These are phyloP conservation scores for Aspergillus ochraceoroseus DNA, from an alignment of 2,329 filamentous ascomycete genomes.

Conservation along the genomic window DNA sequence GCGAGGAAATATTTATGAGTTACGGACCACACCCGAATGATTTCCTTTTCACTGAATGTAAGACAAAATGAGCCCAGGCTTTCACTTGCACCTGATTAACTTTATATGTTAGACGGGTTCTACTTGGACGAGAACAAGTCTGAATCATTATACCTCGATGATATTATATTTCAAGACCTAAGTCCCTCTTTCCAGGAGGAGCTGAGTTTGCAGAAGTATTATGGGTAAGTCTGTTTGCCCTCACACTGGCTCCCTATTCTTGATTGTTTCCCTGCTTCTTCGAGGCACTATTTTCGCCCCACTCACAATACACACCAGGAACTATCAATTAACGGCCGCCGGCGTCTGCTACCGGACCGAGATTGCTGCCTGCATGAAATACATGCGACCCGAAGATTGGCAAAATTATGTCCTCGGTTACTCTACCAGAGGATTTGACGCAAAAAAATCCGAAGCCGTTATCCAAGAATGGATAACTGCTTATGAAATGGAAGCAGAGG, in stretches of 20 bases:
- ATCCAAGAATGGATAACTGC: conserved; percentile 36
- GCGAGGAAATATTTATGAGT: conserved; percentile 44
- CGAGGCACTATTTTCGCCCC: not conserved
- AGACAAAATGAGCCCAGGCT: conserved; percentile 10
- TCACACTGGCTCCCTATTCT: not conserved
- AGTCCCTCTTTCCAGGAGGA: conserved; percentile 29
- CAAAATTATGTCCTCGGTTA: conserved; percentile 38
- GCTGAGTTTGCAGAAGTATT: conserved; percentile 36
- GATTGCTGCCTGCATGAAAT: conserved; percentile 39
- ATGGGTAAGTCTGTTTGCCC: conserved; percentile 33
- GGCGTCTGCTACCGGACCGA: conserved; percentile 44
- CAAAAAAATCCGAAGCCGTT: conserved; percentile 29
- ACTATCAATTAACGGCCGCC: conserved; percentile 38
- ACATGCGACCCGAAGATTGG: conserved; percentile 40
- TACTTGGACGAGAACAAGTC: conserved; percentile 39
- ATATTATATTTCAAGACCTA: conserved; percentile 38
- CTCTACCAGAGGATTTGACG: conserved; percentile 29
- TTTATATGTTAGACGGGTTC: conserved; percentile 38
- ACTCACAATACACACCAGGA: conserved; percentile 25
- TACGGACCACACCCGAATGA: conserved; percentile 45
- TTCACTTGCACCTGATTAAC: conserved; percentile 4
- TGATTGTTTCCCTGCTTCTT: not conserved
- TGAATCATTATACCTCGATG: conserved; percentile 42
- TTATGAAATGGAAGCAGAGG: conserved; percentile 36
- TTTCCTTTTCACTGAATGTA: conserved; percentile 43